Evolutionary conservation across 345 rosid species (phyloP), one percentile per base, ranked within the genome.

Genomic region (Camelina hispida): DNA sequence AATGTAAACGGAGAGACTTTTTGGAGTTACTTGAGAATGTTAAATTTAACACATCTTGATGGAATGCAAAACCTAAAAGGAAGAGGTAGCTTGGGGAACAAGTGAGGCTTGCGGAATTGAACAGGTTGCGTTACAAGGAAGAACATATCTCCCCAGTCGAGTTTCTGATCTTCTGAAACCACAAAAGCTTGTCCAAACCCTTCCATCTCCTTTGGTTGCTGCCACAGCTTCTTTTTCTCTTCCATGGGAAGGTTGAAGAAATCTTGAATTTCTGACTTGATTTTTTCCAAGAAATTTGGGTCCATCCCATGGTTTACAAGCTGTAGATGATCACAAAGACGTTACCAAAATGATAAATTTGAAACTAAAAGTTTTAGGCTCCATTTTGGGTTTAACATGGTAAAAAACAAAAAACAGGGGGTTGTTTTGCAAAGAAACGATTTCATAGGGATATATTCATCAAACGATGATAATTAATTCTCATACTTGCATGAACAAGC

Each of bases 81-180:
- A 38, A 46, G 70, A 76, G 85, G 83, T 71, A 82, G 76, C 65
- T 69, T 76, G 48, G 74, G 79, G 54, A 82, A 61, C 50, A 82
- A 74, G 54, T 79, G 74, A 79, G 79, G 79, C 54, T 64, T 73
- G 35, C 79, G 77, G 12, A 46, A 37, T 20, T 68, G 59, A 44
- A n/a, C 46, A 44, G 81, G 85, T 40, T 76, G 79, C 4, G 59
- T 44, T 32, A 20, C 12, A 34, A 82, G 5, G 30, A 42, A 70
- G 35, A 82, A 82, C 43, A 76, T 7, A 56, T 79, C 85, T 43
- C 55, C 67, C 83, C 83, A 82, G 5, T 82, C 76, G 32, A 79
- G 83, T 69, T 76, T 82, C 61, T 79, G 81, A 18, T 81, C 71
- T 44, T 69, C 74, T 53, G 82, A 71, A 42, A 72, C 59, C 11